Evolutionary conservation across 352 stramenopile species (phyloP).

Genomic region (Albugo candida): DNA sequence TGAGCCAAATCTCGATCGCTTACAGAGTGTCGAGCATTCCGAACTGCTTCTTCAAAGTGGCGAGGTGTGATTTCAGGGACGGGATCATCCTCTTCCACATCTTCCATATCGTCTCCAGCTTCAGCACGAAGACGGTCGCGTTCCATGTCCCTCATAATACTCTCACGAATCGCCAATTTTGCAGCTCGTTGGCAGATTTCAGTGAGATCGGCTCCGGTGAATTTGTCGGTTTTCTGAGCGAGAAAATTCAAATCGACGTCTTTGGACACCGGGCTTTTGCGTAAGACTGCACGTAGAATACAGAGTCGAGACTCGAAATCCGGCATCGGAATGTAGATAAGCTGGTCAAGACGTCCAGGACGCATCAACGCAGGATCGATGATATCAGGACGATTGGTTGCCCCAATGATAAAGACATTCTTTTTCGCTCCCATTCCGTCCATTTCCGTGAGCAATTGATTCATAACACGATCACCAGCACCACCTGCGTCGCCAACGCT

Average conservation of each 20-base stretch:
- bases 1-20: conserved; percentile 94
- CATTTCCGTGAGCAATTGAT: conserved; percentile 99
- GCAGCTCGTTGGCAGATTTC: conserved; percentile 99
- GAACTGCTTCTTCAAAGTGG: conserved; percentile 97
- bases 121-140: conserved; percentile 87
- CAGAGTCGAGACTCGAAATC: conserved; percentile 91
- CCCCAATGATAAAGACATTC: conserved; percentile 98
- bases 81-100: conserved; percentile 89
- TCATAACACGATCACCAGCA: conserved; percentile 98
- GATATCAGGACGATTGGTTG: conserved; percentile 91
- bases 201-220: conserved; percentile 98
- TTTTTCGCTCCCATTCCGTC: conserved; percentile 98
- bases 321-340: conserved; percentile 94
- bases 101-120: conserved; percentile 72
- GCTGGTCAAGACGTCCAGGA: conserved; percentile 87
- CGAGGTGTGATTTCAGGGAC: conserved; percentile 87
- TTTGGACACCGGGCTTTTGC: conserved; percentile 95
- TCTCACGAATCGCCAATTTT: conserved; percentile 98
- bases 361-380: conserved; percentile 96
- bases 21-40: conserved; percentile 92
- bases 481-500: conserved; percentile 89
- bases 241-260: conserved; percentile 97
- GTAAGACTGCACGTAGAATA: conserved; percentile 91
- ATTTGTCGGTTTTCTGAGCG: conserved; percentile 94
- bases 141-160: conserved; percentile 97